Evolutionary conservation across 129 eudicot genomes (phyloP).

Genomic region (Ambrosia trifida): DNA sequence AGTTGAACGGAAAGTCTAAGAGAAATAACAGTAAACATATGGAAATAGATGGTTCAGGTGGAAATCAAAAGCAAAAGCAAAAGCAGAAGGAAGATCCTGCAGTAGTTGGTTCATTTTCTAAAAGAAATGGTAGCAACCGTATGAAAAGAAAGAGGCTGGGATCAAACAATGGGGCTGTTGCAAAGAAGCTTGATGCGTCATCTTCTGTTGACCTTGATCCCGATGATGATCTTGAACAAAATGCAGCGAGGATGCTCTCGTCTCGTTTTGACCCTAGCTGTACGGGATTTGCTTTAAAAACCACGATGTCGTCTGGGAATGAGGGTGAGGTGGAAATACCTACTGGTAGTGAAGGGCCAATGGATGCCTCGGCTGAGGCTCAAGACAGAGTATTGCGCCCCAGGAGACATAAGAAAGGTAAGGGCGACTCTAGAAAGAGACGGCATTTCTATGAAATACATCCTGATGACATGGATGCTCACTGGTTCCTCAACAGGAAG

Average conservation of each 20-base stretch:
- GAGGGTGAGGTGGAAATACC: constrained; percentile 37
- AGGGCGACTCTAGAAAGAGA: constrained; percentile 55
- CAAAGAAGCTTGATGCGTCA: constrained; percentile 45
- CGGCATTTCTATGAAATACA: constrained; percentile 83
- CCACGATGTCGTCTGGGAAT: constrained; percentile 40
- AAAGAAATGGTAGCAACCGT: constrained; percentile 34
- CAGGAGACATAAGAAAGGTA: constrained; percentile 61
- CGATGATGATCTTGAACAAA: constrained; percentile 86
- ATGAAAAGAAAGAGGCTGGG: constrained; percentile 54
- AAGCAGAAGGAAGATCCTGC: constrained; percentile 21
- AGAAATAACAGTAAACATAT: constrained; percentile 40
- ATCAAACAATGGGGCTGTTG: constrained; percentile 31
- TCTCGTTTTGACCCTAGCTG: constrained; percentile 96
- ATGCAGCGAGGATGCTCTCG: constrained; percentile 97
- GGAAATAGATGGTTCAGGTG: constrained; percentile 31
- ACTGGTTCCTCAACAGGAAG: constrained; percentile 74
- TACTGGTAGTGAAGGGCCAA: constrained; percentile 32
- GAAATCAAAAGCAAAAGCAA: constrained; percentile 18
- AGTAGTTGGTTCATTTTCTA: constrained; percentile 34
- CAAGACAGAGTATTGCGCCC: constrained; percentile 72
- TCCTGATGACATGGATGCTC: constrained; percentile 56
- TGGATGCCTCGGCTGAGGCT: constrained; percentile 47
- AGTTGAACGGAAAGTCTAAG: constrained; percentile 34
- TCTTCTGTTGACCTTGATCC: constrained; percentile 40
- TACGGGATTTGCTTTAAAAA: constrained; percentile 56